phyloP scores from a whole-genome alignment of 1,284 basidiomycete species.

The Phenoliferia sp. region DNA sequence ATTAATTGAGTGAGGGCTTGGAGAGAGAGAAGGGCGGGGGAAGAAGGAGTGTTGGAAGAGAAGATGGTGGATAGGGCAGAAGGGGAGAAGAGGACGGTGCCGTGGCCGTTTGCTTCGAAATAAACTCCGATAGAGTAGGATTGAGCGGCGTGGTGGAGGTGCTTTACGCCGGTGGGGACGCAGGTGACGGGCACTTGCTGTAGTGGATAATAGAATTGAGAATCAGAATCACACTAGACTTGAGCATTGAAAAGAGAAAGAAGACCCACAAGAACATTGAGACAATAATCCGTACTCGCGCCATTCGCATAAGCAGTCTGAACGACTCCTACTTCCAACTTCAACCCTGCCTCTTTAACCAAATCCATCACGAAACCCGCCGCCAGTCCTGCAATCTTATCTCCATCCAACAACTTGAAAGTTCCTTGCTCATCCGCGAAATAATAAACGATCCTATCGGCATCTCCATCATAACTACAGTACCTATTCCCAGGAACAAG shows the following conservation, averaged over 20 bases:
- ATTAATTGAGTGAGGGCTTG: slow-evolving; percentile 80
- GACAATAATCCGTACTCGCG: slow-evolving; percentile 86
- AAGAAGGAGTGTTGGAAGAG: slow-evolving; percentile 50
- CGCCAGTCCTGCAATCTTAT: slow-evolving; percentile 94
- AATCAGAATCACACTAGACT: neutral
- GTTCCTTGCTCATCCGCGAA: slow-evolving; percentile 60
- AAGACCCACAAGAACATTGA: slow-evolving; percentile 54
- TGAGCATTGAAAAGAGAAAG: neutral
- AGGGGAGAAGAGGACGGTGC: slow-evolving; percentile 90
- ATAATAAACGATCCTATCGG: slow-evolving; percentile 94
- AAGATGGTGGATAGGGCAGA: slow-evolving; percentile 50
- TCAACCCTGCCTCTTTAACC: slow-evolving; percentile 74
- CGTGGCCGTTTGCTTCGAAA: slow-evolving; percentile 99
- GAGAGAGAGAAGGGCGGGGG: slow-evolving; percentile 70
- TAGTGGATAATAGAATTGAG: neutral
- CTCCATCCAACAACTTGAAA: slow-evolving; percentile 96
- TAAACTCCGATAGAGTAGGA: slow-evolving; percentile 93
- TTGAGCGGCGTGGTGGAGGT: slow-evolving; percentile 95
- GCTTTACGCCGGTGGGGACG: slow-evolving; percentile 95
- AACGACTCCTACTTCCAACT: slow-evolving; percentile 83
- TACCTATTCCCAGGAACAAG: slow-evolving; percentile 64
- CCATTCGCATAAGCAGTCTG: slow-evolving; percentile 99
- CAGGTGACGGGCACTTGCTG: slow-evolving; percentile 90
- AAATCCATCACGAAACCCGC: slow-evolving; percentile 90
- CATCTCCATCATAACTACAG: slow-evolving; percentile 95